Conservation (phyloP, 2,329 filamentous ascomycete species). For the Ophidiomyces ophidiicola region DNA sequence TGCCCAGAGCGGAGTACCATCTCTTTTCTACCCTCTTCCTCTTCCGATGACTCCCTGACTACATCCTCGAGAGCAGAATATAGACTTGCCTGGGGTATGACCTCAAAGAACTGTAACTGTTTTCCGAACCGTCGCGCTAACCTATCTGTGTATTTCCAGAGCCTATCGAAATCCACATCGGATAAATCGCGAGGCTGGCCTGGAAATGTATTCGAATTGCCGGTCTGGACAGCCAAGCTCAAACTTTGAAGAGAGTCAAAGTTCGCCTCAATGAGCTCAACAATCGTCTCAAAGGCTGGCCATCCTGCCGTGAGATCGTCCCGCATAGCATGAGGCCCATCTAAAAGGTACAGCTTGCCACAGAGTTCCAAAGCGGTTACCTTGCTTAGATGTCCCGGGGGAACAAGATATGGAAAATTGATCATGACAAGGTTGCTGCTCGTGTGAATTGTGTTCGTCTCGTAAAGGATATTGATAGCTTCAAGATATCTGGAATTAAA, state of each 20-base stretch:
- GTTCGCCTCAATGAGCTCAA: background rate
- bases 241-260: background rate
- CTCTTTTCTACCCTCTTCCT: background rate
- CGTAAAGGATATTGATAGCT: slow-evolving; percentile 23
- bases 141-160: slow-evolving; percentile 4
- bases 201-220: slow-evolving; percentile 4
- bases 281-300: slow-evolving; percentile 2
- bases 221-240: slow-evolving; percentile 4
- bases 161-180: slow-evolving; percentile 3
- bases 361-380: slow-evolving; percentile 5
- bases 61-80: slow-evolving; percentile 1
- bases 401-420: slow-evolving; percentile 5
- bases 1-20: background rate
- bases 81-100: slow-evolving; percentile 4
- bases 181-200: slow-evolving; percentile 2
- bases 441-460: slow-evolving; percentile 17
- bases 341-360: slow-evolving; percentile 4
- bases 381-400: background rate
- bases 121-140: slow-evolving; percentile 4
- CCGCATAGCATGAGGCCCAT: slow-evolving; percentile 1
- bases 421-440: slow-evolving; percentile 8
- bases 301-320: slow-evolving; percentile 2
- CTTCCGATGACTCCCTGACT: background rate
- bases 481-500: slow-evolving; percentile 15
- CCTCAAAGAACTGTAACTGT: background rate